A percentile compares a stretch with the other conserved stretches of the same genome.
Evolutionary conservation across 1,139 yeast genomes (phyloP).

Genomic region (Hansenula sp.): DNA sequence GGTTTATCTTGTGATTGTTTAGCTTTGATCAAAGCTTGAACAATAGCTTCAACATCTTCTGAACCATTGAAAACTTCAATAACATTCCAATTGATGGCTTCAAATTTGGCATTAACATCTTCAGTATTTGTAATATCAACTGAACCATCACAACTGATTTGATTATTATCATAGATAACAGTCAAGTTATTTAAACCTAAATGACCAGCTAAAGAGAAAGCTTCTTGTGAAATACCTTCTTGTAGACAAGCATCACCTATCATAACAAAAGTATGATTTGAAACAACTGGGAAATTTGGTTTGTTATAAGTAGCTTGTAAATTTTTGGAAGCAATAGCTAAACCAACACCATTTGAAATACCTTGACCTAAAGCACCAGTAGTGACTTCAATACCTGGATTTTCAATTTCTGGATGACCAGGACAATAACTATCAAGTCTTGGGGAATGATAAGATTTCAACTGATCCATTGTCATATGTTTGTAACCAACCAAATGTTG

Average conservation of each 20-base stretch:
- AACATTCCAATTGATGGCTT: slow-evolving; percentile 30
- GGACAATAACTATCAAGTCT: slow-evolving; percentile 25
- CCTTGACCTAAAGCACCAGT: slow-evolving; percentile 99
- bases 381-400: slow-evolving; percentile 93
- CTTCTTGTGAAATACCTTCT: slow-evolving; percentile 98
- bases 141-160: slow-evolving; percentile 33
- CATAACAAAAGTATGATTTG: slow-evolving; percentile 46
- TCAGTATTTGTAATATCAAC: slow-evolving; percentile 30
- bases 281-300: slow-evolving; percentile 64
- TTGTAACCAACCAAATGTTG: slow-evolving; percentile 30
- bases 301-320: slow-evolving; percentile 92
- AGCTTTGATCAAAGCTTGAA: slow-evolving; percentile 24
- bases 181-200: slow-evolving; percentile 90
- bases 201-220: slow-evolving; percentile 95
- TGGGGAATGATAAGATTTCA: slow-evolving; percentile 27
- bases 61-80: slow-evolving; percentile 26
- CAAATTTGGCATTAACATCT: slow-evolving; percentile 27
- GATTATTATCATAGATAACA: slow-evolving; percentile 93
- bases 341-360: slow-evolving; percentile 92
- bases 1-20: slow-evolving; percentile 26
- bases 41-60: slow-evolving; percentile 24
- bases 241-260: slow-evolving; percentile 98
- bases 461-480: slow-evolving; percentile 29
- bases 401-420: slow-evolving; percentile 72
- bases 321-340: slow-evolving; percentile 93